Conservation (phyloP, 2,329 filamentous ascomycete genomes). For the Septoria linicola region DNA sequence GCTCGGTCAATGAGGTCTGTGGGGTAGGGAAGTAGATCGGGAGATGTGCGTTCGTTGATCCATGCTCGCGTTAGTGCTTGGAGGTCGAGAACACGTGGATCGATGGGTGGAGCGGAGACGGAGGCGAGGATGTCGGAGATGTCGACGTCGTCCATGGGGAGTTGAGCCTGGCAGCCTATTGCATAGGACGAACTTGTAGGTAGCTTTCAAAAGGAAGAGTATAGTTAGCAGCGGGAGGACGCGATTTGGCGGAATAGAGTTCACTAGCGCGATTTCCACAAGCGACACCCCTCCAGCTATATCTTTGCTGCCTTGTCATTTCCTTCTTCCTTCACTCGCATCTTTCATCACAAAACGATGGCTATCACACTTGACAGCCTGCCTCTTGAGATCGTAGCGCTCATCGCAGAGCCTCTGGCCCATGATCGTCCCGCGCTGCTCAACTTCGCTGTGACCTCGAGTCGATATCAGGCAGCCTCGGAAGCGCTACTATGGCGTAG, state of each 20-base stretch:
- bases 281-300: too few relatives aligned
- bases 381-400: background rate
- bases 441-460: background rate
- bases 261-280: too few relatives aligned
- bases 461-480: background rate
- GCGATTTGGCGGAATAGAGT: too few relatives aligned
- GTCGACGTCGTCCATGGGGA: conserved; percentile 33
- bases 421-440: background rate
- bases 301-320: too few relatives aligned
- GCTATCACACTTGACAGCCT: conserved; percentile 1
- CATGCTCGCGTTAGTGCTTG: conserved; percentile 87
- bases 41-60: conserved; percentile 86
- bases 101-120: conserved; percentile 48
- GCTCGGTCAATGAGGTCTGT: conserved; percentile 63
- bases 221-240: background rate
- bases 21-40: conserved; percentile 81
- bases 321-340: too few relatives aligned
- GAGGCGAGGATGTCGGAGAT: conserved; percentile 56
- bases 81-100: conserved; percentile 67
- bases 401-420: background rate
- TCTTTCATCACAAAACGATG: background rate
- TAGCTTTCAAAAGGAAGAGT: background rate
- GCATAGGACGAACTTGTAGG: background rate
- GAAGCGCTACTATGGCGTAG: conserved; percentile 5
- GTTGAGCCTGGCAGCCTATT: background rate